Base-by-base conservation (phyloP, 305 asterid genomes). In the Salvia sclarea region DNA sequence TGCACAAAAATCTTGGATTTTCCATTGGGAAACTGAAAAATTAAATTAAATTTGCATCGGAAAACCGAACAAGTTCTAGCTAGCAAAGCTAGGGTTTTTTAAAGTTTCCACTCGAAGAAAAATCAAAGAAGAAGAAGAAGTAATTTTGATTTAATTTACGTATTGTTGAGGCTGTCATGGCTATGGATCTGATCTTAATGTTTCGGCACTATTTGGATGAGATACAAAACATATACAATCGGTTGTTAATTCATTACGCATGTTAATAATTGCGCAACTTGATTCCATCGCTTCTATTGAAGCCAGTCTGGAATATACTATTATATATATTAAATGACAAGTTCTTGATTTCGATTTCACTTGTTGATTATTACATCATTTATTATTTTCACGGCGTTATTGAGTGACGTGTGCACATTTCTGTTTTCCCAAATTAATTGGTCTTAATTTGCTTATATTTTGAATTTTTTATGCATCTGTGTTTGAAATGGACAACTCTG, bases 1-100 rank as follows among this genome's bases (percentile, higher is more conserved):
- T 69, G 63, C 63, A 63, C 50, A 64, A 55, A 62, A 56, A 31
- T 28, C 55, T 16, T 49, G 45, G 33, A 56, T 64, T 30, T 47
- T 52, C 61, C 10, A 38, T 38, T 11, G 44, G 44, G 44, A 38
- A 38, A 38, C n/a, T 38, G 44, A 10, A 38, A 38, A 2, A 38
- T 9, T 1, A 10, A 38, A 38, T 38, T 38, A 0, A 38, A 38
- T 38, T 38, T 38, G 44, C 12, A 7, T 38, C 0, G 71, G 74
- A 48, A 77, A 40, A 17, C 48, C 30, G 61, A 16, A 31, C 40
- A 61, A 14, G 13, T 20, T 61, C 52, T 44, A 62, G 72, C 52
- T 44, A 62, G 72, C 70, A 74, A 69, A 80, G 48, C 71, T 82
- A 74, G 85, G 82, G 78, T 75, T 59, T 66, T 38, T 6, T 13